Conservation (phyloP, 2,329 filamentous ascomycete species). For the Fusarium transvaalense region DNA sequence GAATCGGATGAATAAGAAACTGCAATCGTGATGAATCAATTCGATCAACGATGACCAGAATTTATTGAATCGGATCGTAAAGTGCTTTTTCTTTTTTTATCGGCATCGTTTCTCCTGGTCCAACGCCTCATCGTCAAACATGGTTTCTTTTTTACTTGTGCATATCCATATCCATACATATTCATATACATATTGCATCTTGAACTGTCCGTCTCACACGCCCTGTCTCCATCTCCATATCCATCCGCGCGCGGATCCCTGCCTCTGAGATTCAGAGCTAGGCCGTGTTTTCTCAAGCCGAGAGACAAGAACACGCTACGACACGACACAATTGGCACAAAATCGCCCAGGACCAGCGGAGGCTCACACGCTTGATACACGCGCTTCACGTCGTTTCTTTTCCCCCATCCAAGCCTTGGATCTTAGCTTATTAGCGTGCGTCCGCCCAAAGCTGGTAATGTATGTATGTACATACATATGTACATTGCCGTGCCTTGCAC, state of each 20-base stretch:
- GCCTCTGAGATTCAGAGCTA: constrained; percentile 32
- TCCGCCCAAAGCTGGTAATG: neutral
- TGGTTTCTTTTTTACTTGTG: constrained; percentile 7
- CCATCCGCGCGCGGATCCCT: constrained; percentile 43
- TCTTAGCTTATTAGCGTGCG: constrained; percentile 11
- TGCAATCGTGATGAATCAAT: constrained; percentile 17
- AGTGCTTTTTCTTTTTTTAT: constrained; percentile 3
- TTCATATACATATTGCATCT: constrained; percentile 6
- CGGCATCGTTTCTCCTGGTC: constrained; percentile 15
- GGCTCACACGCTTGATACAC: constrained; percentile 41
- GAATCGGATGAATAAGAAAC: neutral
- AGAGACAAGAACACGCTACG: constrained; percentile 49
- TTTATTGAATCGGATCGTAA: constrained; percentile 1
- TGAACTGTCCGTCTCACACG: constrained; percentile 34
- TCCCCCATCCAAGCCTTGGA: constrained; percentile 18
- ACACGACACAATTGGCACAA: constrained; percentile 50
- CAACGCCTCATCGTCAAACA: constrained; percentile 30
- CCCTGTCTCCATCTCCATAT: constrained; percentile 30
- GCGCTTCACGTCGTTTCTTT: constrained; percentile 40
- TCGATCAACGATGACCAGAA: neutral
- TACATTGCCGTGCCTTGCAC: constrained; percentile 34
- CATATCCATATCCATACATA: constrained; percentile 1
- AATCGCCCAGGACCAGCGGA: constrained; percentile 32
- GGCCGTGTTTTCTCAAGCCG: constrained; percentile 44
- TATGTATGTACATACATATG: constrained; percentile 1